Conservation (phyloP, 169 alveolate genomes). For the Perkinsus olseni region DNA sequence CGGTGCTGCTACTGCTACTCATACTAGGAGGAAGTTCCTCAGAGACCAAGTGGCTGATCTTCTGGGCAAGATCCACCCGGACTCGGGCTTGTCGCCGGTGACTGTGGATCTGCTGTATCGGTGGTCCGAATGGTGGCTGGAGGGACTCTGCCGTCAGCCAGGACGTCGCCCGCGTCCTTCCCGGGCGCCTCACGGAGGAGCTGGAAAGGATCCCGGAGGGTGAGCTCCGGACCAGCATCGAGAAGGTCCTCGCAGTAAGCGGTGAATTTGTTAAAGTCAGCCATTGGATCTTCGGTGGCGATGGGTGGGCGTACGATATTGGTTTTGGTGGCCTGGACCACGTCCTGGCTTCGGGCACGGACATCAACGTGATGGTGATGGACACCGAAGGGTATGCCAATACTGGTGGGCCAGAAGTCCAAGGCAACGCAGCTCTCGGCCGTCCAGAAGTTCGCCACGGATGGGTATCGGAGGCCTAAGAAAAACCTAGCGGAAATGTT, state of each 20-base stretch:
- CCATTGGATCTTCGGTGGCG: slow-evolving; percentile 50
- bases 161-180: neutral
- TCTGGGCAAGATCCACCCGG: neutral
- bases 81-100: neutral
- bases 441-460: slow-evolving; percentile 45
- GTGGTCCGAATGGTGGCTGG: neutral
- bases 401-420: slow-evolving; percentile 49
- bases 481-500: slow-evolving; percentile 38
- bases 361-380: slow-evolving; percentile 39
- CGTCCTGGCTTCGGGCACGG: slow-evolving; percentile 35
- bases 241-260: neutral
- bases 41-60: neutral
- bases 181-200: neutral
- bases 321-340: slow-evolving; percentile 52
- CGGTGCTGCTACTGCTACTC: slow-evolving; percentile 37
- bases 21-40: slow-evolving; percentile 1
- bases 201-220: neutral
- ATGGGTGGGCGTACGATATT: slow-evolving; percentile 59
- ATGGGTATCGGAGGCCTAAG: slow-evolving; percentile 42
- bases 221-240: neutral
- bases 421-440: slow-evolving; percentile 52
- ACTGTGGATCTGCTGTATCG: neutral
- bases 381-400: slow-evolving; percentile 54
- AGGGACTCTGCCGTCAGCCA: neutral
- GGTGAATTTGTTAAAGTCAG: slow-evolving; percentile 15